Percentiles rank a stretch among this genome's conserved stretches.
Conservation (phyloP, 2,329 filamentous ascomycete species). For the Coniochaeta sp. region DNA sequence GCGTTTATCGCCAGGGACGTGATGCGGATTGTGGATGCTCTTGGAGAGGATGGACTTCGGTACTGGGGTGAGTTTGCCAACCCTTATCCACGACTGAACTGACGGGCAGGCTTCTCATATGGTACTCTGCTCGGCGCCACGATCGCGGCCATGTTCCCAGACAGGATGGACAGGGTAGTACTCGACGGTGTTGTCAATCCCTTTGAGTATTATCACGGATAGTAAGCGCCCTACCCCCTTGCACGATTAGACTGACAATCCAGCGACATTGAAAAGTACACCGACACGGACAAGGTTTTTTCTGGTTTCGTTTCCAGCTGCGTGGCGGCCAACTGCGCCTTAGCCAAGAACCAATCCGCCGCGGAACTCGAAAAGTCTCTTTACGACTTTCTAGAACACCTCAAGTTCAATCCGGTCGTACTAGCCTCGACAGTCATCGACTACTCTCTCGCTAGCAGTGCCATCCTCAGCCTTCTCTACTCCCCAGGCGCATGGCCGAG, state of each 20-base stretch:
- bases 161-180: conserved; percentile 28
- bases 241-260: background rate
- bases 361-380: conserved; percentile 16
- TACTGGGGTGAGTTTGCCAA: conserved; percentile 4
- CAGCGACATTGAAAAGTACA: conserved; percentile 2
- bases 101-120: conserved; percentile 23
- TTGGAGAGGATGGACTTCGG: background rate
- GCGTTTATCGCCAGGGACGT: conserved; percentile 29
- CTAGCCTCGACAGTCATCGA: conserved; percentile 13
- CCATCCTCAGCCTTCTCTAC: conserved; percentile 12
- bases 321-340: conserved; percentile 12
- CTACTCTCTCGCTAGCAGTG: conserved; percentile 11
- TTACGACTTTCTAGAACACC: conserved; percentile 14
- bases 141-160: conserved; percentile 33
- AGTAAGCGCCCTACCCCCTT: conserved; percentile 8
- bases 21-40: conserved; percentile 22
- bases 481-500: conserved; percentile 2
- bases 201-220: conserved; percentile 23
- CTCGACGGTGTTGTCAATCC: conserved; percentile 29
- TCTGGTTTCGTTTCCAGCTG: conserved; percentile 17
- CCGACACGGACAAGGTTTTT: conserved; percentile 19
- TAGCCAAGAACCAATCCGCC: conserved; percentile 14
- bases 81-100: conserved; percentile 5
- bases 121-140: conserved; percentile 31
- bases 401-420: conserved; percentile 16